Conservation (phyloP, 805 yeast species). For the Cyberlindnera veronae region DNA sequence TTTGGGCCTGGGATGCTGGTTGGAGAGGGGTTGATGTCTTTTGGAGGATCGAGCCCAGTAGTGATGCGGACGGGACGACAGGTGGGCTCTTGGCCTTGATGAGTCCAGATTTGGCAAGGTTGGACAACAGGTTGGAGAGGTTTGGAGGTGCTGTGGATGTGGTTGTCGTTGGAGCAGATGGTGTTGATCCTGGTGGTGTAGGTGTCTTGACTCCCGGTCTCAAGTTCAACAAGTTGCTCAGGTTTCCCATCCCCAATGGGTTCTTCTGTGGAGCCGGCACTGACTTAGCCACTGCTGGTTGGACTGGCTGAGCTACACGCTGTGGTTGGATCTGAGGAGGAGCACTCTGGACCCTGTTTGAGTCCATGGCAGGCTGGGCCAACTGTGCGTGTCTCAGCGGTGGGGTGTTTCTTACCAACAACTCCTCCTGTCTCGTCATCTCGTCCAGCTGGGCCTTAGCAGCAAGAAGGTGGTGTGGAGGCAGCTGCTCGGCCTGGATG, state of each 20-base stretch:
- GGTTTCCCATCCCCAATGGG: conserved; percentile 15
- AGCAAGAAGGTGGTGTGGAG: conserved; percentile 30
- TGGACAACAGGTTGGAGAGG: conserved; percentile 8
- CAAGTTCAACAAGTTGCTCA: conserved; percentile 20
- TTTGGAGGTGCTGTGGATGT: not conserved
- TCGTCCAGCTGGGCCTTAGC: conserved; percentile 37
- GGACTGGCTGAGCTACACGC: conserved; percentile 4
- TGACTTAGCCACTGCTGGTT: conserved; percentile 15
- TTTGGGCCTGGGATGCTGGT: not conserved
- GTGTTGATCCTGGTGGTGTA: conserved; percentile 5
- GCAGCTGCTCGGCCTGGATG: conserved; percentile 31
- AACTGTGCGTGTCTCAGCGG: conserved; percentile 17
- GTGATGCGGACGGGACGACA: conserved; percentile 4
- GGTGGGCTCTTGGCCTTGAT: conserved; percentile 12
- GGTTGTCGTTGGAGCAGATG: conserved; percentile 5
- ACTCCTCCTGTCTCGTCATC: conserved; percentile 36
- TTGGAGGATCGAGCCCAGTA: conserved; percentile 2
- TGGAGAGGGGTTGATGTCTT: not conserved
- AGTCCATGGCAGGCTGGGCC: conserved; percentile 15
- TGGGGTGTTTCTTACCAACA: conserved; percentile 29
- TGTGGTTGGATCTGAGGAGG: conserved; percentile 3
- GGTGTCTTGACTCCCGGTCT: conserved; percentile 11
- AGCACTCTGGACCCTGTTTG: conserved; percentile 5
- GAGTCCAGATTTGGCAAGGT: conserved; percentile 21
- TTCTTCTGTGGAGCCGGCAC: conserved; percentile 5